These are phyloP conservation scores for Peniophora sp. DNA, from an alignment of 1,284 basidiomycete genomes.

Conservation along the genomic window DNA sequence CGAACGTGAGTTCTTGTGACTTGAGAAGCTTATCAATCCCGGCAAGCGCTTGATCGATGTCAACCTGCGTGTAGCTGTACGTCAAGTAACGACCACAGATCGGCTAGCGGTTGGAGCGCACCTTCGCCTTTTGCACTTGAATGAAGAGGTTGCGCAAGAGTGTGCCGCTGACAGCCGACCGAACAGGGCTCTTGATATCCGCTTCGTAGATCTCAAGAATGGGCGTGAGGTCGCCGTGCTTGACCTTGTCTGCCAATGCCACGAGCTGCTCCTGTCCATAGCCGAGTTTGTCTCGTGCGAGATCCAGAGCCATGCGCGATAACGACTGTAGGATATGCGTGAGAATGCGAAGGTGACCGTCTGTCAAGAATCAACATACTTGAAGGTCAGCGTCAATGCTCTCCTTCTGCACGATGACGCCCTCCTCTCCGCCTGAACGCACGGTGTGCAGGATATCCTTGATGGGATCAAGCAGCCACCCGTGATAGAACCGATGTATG, in stretches of 20 bases:
- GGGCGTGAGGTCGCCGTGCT: constrained; percentile 80
- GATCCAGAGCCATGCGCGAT: constrained; percentile 85
- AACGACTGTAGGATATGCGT: constrained; percentile 51
- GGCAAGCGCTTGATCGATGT: constrained; percentile 81
- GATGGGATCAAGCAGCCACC: constrained; percentile 88
- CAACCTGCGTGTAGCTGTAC: constrained; percentile 47
- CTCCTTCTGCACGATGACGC: constrained; percentile 69
- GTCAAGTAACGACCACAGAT: not conserved
- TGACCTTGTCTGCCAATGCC: constrained; percentile 59
- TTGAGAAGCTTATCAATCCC: constrained; percentile 90
- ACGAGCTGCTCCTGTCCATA: constrained; percentile 58
- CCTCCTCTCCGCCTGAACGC: constrained; percentile 64
- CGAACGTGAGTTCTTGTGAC: constrained; percentile 95
- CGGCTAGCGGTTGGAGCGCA: constrained; percentile 22
- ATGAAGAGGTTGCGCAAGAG: constrained; percentile 85
- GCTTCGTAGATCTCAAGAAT: constrained; percentile 88
- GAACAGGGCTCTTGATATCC: constrained; percentile 83
- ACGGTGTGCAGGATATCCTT: constrained; percentile 80
- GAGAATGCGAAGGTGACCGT: not conserved
- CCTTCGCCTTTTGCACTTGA: constrained; percentile 96
- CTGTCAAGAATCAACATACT: constrained; percentile 31
- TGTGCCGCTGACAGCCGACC: constrained; percentile 75
- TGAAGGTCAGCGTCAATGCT: constrained; percentile 76
- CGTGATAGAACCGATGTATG: constrained; percentile 65
- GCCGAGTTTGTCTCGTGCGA: constrained; percentile 75